Conservation (phyloP, 306 rosid species). For the Glycine tomentella region DNA sequence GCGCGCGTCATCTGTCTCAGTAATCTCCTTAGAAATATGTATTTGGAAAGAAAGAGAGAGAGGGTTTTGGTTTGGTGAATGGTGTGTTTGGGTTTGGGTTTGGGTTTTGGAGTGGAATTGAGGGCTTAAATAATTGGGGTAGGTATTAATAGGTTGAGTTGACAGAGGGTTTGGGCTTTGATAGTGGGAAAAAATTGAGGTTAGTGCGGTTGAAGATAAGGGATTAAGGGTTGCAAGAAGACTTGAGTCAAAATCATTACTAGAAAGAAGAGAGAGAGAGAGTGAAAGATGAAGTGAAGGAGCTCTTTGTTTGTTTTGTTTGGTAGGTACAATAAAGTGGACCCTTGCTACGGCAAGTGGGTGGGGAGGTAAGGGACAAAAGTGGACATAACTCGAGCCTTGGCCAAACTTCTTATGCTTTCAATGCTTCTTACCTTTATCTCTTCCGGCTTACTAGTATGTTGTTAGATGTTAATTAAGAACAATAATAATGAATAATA, state of each 20-base stretch:
- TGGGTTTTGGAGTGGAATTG: constrained; percentile 17
- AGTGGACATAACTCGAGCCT: constrained; percentile 18
- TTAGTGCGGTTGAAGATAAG: constrained; percentile 48
- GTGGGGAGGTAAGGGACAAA: constrained; percentile 30
- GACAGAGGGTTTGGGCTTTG: constrained; percentile 31
- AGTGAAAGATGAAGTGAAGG: neutral
- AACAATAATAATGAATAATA: too few relatives aligned
- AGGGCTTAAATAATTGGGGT: constrained; percentile 47
- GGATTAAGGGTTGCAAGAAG: constrained; percentile 39
- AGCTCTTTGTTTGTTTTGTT: neutral
- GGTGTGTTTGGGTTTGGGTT: neutral
- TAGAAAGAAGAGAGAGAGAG: neutral
- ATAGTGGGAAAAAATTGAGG: neutral
- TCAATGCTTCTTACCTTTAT: constrained; percentile 40
- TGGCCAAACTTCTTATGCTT: neutral
- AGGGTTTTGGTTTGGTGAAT: neutral
- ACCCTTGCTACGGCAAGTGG: constrained; percentile 39
- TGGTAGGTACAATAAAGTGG: constrained; percentile 39
- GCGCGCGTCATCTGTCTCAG: constrained; percentile 54
- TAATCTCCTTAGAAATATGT: neutral
- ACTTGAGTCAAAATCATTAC: constrained; percentile 49
- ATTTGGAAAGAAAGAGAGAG: too few relatives aligned
- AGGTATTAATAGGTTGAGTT: constrained; percentile 46
- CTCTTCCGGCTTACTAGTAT: neutral
- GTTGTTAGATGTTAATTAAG: neutral